A percentile compares a stretch with the other conserved stretches of the same genome.
phyloP scores from a whole-genome alignment of 495 filamentous ascomycete species.

The Podospora tetraspora region DNA sequence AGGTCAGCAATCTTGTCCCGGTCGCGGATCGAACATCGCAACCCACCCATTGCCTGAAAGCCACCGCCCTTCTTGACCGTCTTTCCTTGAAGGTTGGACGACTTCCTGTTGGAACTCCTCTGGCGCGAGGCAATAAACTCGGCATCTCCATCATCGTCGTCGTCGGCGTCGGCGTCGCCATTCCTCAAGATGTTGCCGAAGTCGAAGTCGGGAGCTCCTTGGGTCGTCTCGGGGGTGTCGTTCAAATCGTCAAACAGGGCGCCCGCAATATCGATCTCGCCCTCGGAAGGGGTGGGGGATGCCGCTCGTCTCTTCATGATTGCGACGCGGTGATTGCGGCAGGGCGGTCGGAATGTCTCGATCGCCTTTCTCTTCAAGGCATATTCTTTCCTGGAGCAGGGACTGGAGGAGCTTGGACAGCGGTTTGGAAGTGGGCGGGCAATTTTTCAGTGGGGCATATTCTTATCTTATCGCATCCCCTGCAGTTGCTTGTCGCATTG shows the following conservation, averaged over 20 bases:
- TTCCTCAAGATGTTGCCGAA: slow-evolving; percentile 39
- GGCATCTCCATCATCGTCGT: slow-evolving; percentile 64
- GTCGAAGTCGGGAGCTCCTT: slow-evolving; percentile 31
- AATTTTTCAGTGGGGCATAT: slow-evolving; percentile 25
- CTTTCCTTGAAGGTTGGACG: slow-evolving; percentile 72
- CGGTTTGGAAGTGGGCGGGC: background rate
- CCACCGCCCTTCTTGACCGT: slow-evolving; percentile 90
- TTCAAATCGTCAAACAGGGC: slow-evolving; percentile 57
- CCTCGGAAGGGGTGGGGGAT: slow-evolving; percentile 85
- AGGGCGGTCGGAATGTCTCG: background rate
- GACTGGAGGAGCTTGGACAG: background rate
- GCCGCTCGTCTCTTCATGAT: slow-evolving; percentile 40
- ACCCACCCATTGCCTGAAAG: slow-evolving; percentile 86
- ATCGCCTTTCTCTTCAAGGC: background rate
- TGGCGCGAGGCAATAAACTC: slow-evolving; percentile 84
- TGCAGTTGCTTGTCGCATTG: slow-evolving; percentile 8
- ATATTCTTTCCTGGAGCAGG: background rate
- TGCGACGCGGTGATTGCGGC: background rate
- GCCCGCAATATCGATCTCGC: slow-evolving; percentile 82
- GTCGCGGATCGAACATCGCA: background rate
- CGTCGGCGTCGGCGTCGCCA: slow-evolving; percentile 41
- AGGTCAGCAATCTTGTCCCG: slow-evolving; percentile 1
- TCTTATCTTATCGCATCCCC: slow-evolving; percentile 17
- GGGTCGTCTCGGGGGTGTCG: slow-evolving; percentile 24
- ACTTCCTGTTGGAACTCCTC: slow-evolving; percentile 79